Evolutionary conservation across 352 stramenopile genomes (phyloP), one percentile per base, ranked within the genome.

Genomic region (Globisporangium acanthophoron): DNA sequence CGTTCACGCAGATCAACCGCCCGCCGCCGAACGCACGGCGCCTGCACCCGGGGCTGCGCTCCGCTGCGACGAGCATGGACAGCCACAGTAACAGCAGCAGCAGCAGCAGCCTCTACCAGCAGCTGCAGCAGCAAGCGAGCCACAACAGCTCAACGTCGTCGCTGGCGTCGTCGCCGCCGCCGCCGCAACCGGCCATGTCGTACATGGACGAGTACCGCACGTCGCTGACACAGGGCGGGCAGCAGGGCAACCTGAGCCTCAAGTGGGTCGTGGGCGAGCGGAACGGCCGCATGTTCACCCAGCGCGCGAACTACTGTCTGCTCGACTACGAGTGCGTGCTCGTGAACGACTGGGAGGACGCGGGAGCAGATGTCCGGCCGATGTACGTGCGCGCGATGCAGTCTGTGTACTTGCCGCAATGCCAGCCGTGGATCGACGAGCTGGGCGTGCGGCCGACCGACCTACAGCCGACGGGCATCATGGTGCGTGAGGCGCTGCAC

Each of bases 341-440:
- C 52, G 71, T 90, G 37, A 87, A 88, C 51, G 82, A 92, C 65
- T 92, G 82, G 82, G 74, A 83, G 31, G 76, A 83, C 5, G 4
- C 40, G 3, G 16, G 7, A 5, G 20, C 41, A 55, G 66, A 76
- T 45, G 41, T 59, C 5, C 65, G 65, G 13, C 81, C 75, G 24
- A 92, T 92, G 81, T 87, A 85, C 54, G 76, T 92, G 47, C 79
- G 81, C 27, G 66, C 75, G 21, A 53, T 92, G 54, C 81, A 88
- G 59, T 90, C 80, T 13, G 82, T 73, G 49, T 87, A 86, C 52
- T 67, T 75, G 33, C 62, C 80, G 21, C 80, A 84, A 41, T 82
- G 68, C 48, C 76, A 86, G 62, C 74, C 75, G 31, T 86, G 76
- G 70, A 53, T 86, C 16, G 77, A 89, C 45, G 76, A 87, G 46